phyloP scores from a whole-genome alignment of 177 flowering plant genomes.

The Tripterygium wilfordii region DNA sequence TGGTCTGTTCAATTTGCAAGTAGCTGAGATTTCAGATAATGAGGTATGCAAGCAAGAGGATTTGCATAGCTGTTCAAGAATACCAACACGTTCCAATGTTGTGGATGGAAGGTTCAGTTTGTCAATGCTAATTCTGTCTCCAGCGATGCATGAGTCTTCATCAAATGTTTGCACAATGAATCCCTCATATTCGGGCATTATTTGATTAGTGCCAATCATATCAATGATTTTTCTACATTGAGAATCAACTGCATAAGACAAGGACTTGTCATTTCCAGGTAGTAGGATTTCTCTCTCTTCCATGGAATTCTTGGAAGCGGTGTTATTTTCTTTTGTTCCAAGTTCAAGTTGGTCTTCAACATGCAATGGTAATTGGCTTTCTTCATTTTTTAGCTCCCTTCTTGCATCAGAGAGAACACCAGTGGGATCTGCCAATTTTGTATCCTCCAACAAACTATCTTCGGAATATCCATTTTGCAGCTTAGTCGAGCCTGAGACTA shows the following conservation, averaged over 20 bases:
- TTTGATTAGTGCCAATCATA: constrained; percentile 26
- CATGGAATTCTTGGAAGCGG: constrained; percentile 13
- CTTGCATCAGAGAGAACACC: constrained; percentile 11
- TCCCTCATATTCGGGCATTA: constrained; percentile 56
- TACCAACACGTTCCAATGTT: constrained; percentile 33
- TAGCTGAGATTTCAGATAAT: constrained; percentile 26
- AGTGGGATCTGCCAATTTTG: constrained; percentile 10
- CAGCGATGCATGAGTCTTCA: constrained; percentile 14
- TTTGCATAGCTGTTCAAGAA: constrained; percentile 51
- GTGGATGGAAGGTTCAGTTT: constrained; percentile 29
- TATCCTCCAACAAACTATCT: constrained; percentile 17
- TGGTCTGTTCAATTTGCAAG: constrained; percentile 24
- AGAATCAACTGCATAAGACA: constrained; percentile 24
- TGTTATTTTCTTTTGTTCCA: constrained; percentile 12
- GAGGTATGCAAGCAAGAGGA: constrained; percentile 55
- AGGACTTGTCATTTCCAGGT: constrained; percentile 11
- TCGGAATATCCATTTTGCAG: constrained; percentile 19
- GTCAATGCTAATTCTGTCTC: constrained; percentile 24
- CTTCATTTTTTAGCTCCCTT: constrained; percentile 9
- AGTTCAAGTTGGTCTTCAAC: constrained; percentile 10
- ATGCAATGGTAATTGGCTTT: constrained; percentile 6
- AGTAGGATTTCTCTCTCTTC: constrained; percentile 18
- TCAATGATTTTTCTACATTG: constrained; percentile 14
- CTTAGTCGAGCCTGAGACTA: constrained; percentile 12
- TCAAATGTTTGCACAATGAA: constrained; percentile 38